Base-by-base conservation (phyloP, 148 eudicot genomes). In the Cornus kousa region DNA sequence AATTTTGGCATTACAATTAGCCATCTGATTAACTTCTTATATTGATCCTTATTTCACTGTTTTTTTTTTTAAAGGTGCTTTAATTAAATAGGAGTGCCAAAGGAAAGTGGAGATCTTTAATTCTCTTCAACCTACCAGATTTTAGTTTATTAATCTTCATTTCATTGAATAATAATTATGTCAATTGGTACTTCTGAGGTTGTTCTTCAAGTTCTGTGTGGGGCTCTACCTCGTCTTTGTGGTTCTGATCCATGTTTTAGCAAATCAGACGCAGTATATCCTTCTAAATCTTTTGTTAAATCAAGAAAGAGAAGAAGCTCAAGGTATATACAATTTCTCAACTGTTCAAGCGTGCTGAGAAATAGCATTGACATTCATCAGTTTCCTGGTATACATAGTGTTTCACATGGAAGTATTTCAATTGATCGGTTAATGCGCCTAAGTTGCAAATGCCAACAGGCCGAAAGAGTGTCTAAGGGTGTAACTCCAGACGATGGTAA, bases 381-480 rank as follows among this genome's bases (percentile, higher is more conserved):
- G 46, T 65, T 22, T 81, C 72, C 43, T 39, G 73, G 70, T 40
- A 13, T 55, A 9, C 62, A 79, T 10, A 40, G 71, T 48, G 50
- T 37, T 68, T 67, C 76, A 33, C n/a, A 35, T 79, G 74, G 69
- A 67, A 70, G 19, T 70, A 62, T 40, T 28, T n/a, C 39, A 9
- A 71, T n/a, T 72, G 50, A 69, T 8, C 71, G 39, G 43, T 81
- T 82, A 4, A 55, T 50, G 6, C 67, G 3, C 76, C 37, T 35
- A 35, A 43, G 71, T n/a, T 83, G 86, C 79, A 87, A 84, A 39
- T 88, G 88, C 76, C 83, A 85, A 19, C 79, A 80, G 10, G 86
- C 88, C 73, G 92, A 86, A 77, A 84, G 85, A 68, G 82, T 80
- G 70, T 85, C 80, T 68, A 88, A 81, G 60, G 35, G 48, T 43